Base-by-base conservation (phyloP, 1,139 yeast genomes). In the Candida tropicalis region DNA sequence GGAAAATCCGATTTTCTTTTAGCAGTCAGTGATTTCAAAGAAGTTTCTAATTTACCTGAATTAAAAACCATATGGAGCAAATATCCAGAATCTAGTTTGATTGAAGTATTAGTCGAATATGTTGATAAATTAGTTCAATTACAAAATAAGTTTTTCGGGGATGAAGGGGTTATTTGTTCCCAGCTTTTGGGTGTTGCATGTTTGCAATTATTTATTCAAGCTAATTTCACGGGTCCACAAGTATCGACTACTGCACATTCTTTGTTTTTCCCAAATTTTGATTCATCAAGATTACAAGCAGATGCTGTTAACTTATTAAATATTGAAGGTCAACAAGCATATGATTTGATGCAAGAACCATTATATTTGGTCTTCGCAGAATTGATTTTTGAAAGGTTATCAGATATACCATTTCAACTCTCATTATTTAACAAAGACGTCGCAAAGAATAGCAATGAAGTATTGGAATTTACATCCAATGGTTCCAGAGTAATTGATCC, bases 181-280 rank as follows among this genome's bases (percentile, higher is more conserved):
- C 77, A 70, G 33, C 39, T 72, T 1, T 41, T 70, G 32, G 87
- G 86, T 4, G 68, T 84, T 43, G 73, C 85, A 1, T 66, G 81
- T 4, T 66, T 89, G 29, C 90, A 89, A 56, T 60, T 79, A 1
- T 91, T 86, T 57, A 66, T 87, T 17, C 96, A 89, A 58, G 65
- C 78, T 42, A 91, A 91, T 59, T 87, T 76, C 59, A 88, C 97
- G 0, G 98, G 98, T 3, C 98, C 98, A 2, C 73, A 75, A 20
- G 58, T 82, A 0, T 70, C 72, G 0, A 57, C 68, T 29, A 65
- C 63, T 3, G 57, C 70, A 2, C 56, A 60, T 2, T 66, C 70
- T 1, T 49, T 68, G 43, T 62, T 66, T 44, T 70, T 72, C 46
- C 57, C 63, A 1, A 51, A 50, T 1, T 52, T 63, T 20, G 73